A percentile compares a stretch with the other conserved stretches of the same genome.
These are phyloP conservation scores for Carallia pectinifolia DNA, from an alignment of 345 rosid species.

Conservation along the genomic window DNA sequence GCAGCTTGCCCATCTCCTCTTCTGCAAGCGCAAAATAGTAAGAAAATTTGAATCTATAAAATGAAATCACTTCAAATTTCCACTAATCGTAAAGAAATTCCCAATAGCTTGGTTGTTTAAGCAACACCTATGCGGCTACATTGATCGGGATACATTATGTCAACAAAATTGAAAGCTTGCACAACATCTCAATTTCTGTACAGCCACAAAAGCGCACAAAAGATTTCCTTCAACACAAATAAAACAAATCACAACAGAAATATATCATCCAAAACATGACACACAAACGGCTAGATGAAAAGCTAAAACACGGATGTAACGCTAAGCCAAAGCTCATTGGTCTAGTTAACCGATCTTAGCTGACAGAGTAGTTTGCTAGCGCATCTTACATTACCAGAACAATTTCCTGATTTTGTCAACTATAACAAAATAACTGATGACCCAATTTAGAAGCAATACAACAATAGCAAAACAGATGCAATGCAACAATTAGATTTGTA, in stretches of 20 bases:
- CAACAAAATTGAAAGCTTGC: no score
- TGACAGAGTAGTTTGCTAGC: neutral
- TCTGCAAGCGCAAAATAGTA: constrained; percentile 39
- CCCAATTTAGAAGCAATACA: no score
- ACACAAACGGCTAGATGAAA: neutral
- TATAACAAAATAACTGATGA: neutral
- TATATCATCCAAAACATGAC: neutral
- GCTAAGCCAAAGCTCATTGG: neutral
- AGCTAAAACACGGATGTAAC: neutral
- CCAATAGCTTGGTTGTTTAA: neutral
- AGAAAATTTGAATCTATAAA: constrained; percentile 2
- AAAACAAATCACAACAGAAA: neutral
- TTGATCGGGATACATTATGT: neutral
- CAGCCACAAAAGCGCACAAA: neutral
- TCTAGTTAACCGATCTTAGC: neutral
- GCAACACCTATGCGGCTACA: neutral
- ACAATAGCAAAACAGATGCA: no score
- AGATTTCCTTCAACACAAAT: neutral
- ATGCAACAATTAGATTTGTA: no score
- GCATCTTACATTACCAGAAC: neutral
- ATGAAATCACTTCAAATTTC: neutral
- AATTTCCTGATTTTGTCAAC: neutral
- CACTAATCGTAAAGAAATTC: neutral
- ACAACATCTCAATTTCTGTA: neutral
- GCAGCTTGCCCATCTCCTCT: constrained; percentile 71